These are phyloP conservation scores for Aspergillus hortae DNA, from an alignment of 2,329 filamentous ascomycete species.

Conservation along the genomic window DNA sequence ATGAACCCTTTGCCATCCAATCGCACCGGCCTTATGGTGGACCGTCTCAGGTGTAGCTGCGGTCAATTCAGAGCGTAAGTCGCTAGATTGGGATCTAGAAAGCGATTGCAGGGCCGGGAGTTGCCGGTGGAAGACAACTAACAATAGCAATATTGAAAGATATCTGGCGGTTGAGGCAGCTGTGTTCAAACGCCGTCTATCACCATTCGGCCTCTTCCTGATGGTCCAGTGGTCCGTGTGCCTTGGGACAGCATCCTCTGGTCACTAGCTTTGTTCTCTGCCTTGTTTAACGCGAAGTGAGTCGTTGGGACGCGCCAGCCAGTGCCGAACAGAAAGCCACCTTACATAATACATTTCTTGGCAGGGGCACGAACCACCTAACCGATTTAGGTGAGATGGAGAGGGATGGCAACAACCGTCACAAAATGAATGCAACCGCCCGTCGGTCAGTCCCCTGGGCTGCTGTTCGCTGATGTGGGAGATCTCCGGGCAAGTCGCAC, in stretches of 20 bases:
- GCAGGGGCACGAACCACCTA: conserved; percentile 1
- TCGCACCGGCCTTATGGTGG: neutral
- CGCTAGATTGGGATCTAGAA: conserved; percentile 1
- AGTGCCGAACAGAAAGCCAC: neutral
- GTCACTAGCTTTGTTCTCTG: conserved; percentile 1
- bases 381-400: too few species aligned
- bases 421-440: too few species aligned
- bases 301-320: neutral
- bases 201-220: neutral
- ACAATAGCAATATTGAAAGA: neutral
- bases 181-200: neutral
- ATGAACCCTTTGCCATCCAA: neutral
- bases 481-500: neutral
- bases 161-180: neutral
- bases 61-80: conserved; percentile 1
- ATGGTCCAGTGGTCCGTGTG: neutral
- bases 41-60: neutral
- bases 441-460: conserved; percentile 1
- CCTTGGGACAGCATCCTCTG: conserved; percentile 1
- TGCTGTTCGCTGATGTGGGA: neutral
- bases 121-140: neutral
- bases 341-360: conserved; percentile 2
- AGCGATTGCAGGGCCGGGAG: conserved; percentile 1
- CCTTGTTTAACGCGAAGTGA: too few species aligned
- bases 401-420: too few species aligned